Evolutionary conservation across 148 eudicot genomes (phyloP), one percentile per base, ranked within the genome.

Genomic region (Pouteria glomerata): DNA sequence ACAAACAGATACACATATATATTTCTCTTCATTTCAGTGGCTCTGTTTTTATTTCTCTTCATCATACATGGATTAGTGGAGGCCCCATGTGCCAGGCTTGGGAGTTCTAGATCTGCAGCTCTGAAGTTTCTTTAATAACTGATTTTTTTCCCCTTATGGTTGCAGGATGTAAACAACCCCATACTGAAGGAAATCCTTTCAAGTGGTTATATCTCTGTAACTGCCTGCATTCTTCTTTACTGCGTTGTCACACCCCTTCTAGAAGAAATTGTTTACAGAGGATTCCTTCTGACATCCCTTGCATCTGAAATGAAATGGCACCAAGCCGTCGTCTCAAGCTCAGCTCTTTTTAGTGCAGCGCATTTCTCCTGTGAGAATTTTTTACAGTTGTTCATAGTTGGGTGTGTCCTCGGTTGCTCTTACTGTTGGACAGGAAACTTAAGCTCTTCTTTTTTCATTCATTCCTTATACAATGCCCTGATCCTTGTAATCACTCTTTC

Each of bases 351-450:
- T 50, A 87, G 97, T 41, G 89, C 86, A 27, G 76, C 91, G 34
- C 98, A 94, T 60, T 90, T 94, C 58, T 87, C 97, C 3, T 82
- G 78, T 62, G 91, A 91, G 81, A 91, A 82, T 71, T 89, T 87
- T 44, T 53, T 91, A 31, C 97, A 89, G 63, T 75, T 91, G 58
- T 77, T 83, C 66, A 39, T 86, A 4, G 74, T 91, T 34, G 97
- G 98, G 1, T 51, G 35, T 68, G 86, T 88, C 51, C 90, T 94
- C 6, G 98, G 96, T 66, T 89, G 84, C 86, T 80, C 96, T 62
- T 94, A 91, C 74, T 87, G 87, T 74, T 94, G 98, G 98, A 79
- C 88, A 2, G 97, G 96, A 19, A 84, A 86, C 73, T 69, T 94
- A 55, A 57, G 82, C 53, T 77, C 97, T 60, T 85, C 97, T 1